Evolutionary conservation across 805 yeast genomes (phyloP).

Genomic region (Candida hungchunana): DNA sequence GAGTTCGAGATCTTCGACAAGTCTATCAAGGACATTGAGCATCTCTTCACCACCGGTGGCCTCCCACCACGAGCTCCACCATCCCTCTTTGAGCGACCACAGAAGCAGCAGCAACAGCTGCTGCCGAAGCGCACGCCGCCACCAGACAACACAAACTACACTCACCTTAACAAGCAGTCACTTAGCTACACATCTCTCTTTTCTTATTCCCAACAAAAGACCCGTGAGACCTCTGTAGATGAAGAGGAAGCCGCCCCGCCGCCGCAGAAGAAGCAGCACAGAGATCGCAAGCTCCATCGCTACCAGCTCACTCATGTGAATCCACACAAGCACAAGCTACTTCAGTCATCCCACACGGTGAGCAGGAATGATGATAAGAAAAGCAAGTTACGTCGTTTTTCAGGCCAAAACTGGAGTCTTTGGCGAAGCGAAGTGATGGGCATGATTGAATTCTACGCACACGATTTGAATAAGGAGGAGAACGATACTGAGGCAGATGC

Average conservation of each 20-base stretch:
- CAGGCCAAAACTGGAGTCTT: conserved; percentile 9
- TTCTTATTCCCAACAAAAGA: conserved; percentile 4
- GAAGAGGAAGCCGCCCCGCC: not conserved
- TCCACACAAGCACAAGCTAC: too few species aligned
- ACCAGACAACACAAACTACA: conserved; percentile 2
- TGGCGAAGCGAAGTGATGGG: conserved; percentile 12
- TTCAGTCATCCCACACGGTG: too few species aligned
- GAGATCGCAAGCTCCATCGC: too few species aligned
- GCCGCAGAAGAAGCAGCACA: not conserved
- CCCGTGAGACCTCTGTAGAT: conserved; percentile 5
- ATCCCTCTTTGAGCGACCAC: too few species aligned
- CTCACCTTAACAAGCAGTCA: conserved; percentile 2
- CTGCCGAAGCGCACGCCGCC: not conserved
- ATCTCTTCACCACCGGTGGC: too few species aligned
- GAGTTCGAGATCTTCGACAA: conserved; percentile 11
- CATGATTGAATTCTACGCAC: conserved; percentile 12
- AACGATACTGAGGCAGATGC: too few species aligned
- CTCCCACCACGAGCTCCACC: too few species aligned
- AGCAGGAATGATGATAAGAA: too few species aligned
- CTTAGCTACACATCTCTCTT: conserved; percentile 8
- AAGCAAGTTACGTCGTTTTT: too few species aligned
- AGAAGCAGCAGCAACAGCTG: too few species aligned
- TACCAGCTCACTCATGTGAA: too few species aligned
- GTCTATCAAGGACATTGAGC: conserved; percentile 8
- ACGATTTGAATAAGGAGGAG: too few species aligned